These are phyloP conservation scores for Sugiyamaella japonica DNA, from an alignment of 1,139 yeast species.

Conservation along the genomic window DNA sequence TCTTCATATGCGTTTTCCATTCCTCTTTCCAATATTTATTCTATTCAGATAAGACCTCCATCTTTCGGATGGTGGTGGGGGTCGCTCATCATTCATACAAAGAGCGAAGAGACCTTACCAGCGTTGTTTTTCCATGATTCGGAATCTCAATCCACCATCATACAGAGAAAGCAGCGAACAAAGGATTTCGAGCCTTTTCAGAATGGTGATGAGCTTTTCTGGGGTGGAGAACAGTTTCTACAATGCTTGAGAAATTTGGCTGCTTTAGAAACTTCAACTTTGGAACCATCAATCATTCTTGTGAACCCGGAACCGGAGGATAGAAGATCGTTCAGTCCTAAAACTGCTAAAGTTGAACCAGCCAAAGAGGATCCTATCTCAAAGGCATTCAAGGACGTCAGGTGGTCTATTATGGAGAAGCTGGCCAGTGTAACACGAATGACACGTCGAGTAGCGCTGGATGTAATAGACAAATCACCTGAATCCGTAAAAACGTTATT, in stretches of 20 bases:
- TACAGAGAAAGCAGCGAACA: conserved; percentile 57
- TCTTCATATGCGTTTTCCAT: conserved; percentile 67
- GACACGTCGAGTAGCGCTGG: conserved; percentile 59
- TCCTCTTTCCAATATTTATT: conserved; percentile 61
- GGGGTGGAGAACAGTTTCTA: conserved; percentile 90
- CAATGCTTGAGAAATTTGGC: conserved; percentile 54
- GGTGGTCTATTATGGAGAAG: conserved; percentile 83
- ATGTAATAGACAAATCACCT: conserved; percentile 65
- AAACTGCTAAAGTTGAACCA: conserved; percentile 39
- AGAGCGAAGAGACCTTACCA: conserved; percentile 70
- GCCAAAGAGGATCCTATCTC: conserved; percentile 31
- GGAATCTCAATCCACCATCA: conserved; percentile 70
- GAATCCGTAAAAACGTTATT: conserved; percentile 61
- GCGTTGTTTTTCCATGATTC: conserved; percentile 90
- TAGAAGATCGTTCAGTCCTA: conserved; percentile 72
- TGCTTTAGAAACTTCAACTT: conserved; percentile 62
- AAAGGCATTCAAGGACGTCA: conserved; percentile 58
- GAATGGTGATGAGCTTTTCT: conserved; percentile 58
- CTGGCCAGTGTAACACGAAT: conserved; percentile 78
- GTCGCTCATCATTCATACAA: conserved; percentile 69
- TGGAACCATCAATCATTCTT: conserved; percentile 71
- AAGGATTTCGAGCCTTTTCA: conserved; percentile 76
- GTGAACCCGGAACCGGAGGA: conserved; percentile 82
- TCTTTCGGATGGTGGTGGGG: conserved; percentile 92
- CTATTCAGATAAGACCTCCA: conserved; percentile 81